These are phyloP conservation scores for Xylaria sp. DNA, from an alignment of 2,329 filamentous ascomycete genomes.

Conservation along the genomic window DNA sequence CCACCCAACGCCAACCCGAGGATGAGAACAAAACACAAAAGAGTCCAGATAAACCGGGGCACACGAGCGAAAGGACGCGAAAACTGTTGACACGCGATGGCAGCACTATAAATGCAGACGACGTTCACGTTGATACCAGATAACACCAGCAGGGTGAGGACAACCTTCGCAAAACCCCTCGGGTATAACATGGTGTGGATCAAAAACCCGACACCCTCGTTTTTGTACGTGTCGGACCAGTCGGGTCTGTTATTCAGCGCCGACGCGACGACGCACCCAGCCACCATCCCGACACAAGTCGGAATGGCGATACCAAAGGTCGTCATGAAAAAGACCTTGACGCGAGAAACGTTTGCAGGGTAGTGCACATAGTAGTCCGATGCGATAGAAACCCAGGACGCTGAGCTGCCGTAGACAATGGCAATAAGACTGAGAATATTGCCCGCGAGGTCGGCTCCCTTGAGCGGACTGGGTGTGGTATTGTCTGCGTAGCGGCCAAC, in stretches of 20 bases:
- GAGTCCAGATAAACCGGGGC: conserved; percentile 55
- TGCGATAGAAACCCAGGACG: conserved; percentile 54
- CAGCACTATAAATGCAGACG: conserved; percentile 50
- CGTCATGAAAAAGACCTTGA: conserved; percentile 55
- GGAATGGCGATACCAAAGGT: conserved; percentile 53
- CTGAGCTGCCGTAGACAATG: conserved; percentile 55
- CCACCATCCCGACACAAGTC: conserved; percentile 55
- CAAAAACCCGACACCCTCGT: conserved; percentile 51
- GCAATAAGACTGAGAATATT: conserved; percentile 50
- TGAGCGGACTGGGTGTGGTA: conserved; percentile 42
- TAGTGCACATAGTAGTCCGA: conserved; percentile 56
- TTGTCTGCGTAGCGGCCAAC: conserved; percentile 49
- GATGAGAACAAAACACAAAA: conserved; percentile 52
- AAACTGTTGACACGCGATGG: conserved; percentile 49
- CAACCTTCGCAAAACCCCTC: conserved; percentile 50
- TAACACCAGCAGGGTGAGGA: conserved; percentile 46
- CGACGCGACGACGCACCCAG: conserved; percentile 51
- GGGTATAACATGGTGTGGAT: conserved; percentile 53
- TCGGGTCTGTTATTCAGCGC: conserved; percentile 48
- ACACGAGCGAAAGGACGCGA: conserved; percentile 49
- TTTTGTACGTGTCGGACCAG: conserved; percentile 46
- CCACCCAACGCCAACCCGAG: conserved; percentile 52
- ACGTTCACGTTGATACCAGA: conserved; percentile 54
- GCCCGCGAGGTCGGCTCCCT: conserved; percentile 48
- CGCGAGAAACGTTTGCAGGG: conserved; percentile 50